Base-by-base conservation (phyloP, 2,329 filamentous ascomycete species). In the Eurotiales sp. region DNA sequence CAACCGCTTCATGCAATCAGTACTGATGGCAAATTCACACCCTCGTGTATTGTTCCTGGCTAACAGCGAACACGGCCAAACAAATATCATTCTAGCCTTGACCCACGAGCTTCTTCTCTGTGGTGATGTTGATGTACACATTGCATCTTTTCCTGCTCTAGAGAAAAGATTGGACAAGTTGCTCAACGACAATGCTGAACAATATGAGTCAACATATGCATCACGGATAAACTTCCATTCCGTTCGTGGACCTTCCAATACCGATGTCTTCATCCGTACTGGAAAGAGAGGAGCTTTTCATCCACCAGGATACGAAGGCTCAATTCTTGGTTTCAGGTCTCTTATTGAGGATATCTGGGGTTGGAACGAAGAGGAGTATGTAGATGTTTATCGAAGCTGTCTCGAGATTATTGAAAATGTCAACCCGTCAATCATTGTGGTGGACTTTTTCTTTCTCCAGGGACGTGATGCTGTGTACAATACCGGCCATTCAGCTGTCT, bases 21-120 rank as follows among this genome's bases (percentile, higher is more conserved):
- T 27, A 27, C 10, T 10, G 25, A 45, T 45, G 43, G 19, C 43
- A 8, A 29, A 11, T 25, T 12, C 43, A 4, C 30, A 15, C 27
- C 22, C 43, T 34, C 43, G 43, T 32, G 43, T 45, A 27, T 29
- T 45, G 29, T 69, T 78, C 37, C 56, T 78, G 36, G 72, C 74
- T 3, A 76, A 72, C 56, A 64, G 67, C 46, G 76, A 78, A 51
- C 67, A 69, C 52, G 76, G 76, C 3, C 72, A 77, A 51, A 70
- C 72, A 15, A 78, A 76, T 56, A 70, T 77, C 21, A 65, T 75
- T 30, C 55, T 79, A 6, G 75, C 75, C 6, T 67, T 72, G 0
- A 64, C 64, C 3, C 64, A 72, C 30, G 73, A 73, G 23, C 61
- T 77, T 0, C 55, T 73, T 1, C 58, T 62, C 3, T 60, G 66